Conservation (phyloP, 306 rosid genomes). For the Styphnolobium japonicum region DNA sequence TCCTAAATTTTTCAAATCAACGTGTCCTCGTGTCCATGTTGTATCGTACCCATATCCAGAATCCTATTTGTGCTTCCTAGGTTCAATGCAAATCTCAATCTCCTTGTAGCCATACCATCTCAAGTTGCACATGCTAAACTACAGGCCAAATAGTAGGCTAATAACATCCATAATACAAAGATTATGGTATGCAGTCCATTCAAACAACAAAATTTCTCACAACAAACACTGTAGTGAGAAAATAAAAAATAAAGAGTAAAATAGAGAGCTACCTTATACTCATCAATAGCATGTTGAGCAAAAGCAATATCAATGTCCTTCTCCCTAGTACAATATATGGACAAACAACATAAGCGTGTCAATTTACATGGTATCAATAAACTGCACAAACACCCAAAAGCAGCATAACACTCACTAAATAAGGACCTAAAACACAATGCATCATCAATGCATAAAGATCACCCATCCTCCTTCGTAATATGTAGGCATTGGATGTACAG, state of each 20-base stretch:
- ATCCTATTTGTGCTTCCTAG: background rate
- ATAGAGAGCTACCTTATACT: slow-evolving; percentile 67
- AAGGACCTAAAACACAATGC: background rate
- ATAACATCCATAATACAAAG: background rate
- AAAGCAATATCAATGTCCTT: slow-evolving; percentile 90
- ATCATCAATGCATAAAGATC: background rate
- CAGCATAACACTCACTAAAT: background rate
- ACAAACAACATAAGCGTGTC: slow-evolving; percentile 26
- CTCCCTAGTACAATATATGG: slow-evolving; percentile 66
- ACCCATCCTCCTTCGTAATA: slow-evolving; percentile 12
- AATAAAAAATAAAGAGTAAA: background rate
- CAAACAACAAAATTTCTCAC: background rate
- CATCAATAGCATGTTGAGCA: slow-evolving; percentile 95
- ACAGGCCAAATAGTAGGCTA: background rate
- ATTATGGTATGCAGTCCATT: background rate
- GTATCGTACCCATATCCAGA: background rate
- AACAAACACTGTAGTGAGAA: background rate
- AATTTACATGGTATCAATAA: slow-evolving; percentile 7
- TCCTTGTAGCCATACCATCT: background rate
- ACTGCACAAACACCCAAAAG: background rate
- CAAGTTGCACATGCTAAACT: background rate
- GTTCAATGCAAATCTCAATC: background rate
- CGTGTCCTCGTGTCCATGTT: background rate
- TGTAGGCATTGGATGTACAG: background rate
- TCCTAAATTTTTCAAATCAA: background rate